Evolutionary conservation across 2,329 filamentous ascomycete genomes (phyloP).

Genomic region (Trichophyton benhamiae): DNA sequence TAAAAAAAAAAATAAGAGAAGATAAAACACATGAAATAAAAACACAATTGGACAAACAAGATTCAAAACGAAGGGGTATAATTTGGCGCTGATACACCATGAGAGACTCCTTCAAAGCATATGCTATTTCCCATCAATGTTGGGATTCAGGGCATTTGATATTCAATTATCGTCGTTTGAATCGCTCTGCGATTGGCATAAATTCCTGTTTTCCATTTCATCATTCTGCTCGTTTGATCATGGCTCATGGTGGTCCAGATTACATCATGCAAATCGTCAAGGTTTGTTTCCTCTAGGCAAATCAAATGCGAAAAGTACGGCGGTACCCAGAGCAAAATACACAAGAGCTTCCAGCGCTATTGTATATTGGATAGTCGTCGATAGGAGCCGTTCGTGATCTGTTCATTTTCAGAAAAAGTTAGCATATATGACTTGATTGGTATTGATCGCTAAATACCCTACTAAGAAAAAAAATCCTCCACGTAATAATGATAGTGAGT

Average conservation of each 20-base stretch:
- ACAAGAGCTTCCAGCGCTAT: slow-evolving; percentile 3
- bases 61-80: neutral
- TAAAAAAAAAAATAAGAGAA: no score
- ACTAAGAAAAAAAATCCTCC: no score
- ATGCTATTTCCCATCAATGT: neutral
- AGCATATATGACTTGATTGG: neutral
- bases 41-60: no score
- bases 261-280: neutral
- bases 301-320: neutral
- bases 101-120: neutral
- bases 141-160: neutral
- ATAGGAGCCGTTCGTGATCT: neutral
- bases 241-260: neutral
- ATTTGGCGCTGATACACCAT: neutral
- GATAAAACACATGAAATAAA: no score
- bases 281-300: neutral
- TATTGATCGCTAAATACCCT: neutral
- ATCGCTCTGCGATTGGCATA: neutral
- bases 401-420: neutral
- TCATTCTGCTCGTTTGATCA: neutral
- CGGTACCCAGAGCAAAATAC: neutral
- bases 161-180: neutral
- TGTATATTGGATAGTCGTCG: neutral
- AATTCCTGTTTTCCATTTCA: neutral
- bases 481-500: no score